Percentiles rank a stretch among this genome's conserved stretches.
These are phyloP conservation scores for Pseudoturritis turrita DNA, from an alignment of 345 rosid genomes.

Conservation along the genomic window DNA sequence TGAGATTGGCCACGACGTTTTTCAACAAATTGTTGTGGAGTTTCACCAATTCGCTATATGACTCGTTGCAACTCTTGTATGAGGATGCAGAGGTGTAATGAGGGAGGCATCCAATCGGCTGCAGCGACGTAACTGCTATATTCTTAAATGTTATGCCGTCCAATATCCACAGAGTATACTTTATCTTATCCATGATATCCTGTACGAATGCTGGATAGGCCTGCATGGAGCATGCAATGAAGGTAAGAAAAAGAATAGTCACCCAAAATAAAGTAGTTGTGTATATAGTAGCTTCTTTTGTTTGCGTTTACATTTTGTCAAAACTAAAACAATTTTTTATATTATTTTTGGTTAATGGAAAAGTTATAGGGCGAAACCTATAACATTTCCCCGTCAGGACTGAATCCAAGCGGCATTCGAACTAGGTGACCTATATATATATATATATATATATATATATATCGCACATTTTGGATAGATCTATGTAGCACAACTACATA, in stretches of 20 bases:
- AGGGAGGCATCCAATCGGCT: slow-evolving; percentile 77
- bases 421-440: no score
- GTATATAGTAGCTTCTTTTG: no score
- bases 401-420: no score
- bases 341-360: no score
- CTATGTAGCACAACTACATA: no score
- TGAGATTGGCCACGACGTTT: slow-evolving; percentile 40
- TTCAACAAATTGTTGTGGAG: slow-evolving; percentile 47
- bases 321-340: no score
- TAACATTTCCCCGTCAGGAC: no score
- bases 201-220: slow-evolving; percentile 39
- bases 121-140: slow-evolving; percentile 38
- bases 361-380: no score
- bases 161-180: slow-evolving; percentile 12
- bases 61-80: slow-evolving; percentile 42
- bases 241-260: neutral
- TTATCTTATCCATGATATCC: slow-evolving; percentile 42
- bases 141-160: slow-evolving; percentile 30
- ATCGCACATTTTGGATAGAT: no score
- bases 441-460: no score
- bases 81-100: slow-evolving; percentile 19
- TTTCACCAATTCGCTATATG: slow-evolving; percentile 27
- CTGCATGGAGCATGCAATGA: slow-evolving; percentile 30
- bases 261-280: neutral
- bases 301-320: no score